Evolutionary conservation across 208 protist genomes (phyloP).

Genomic region (Acanthamoeba divionensis): DNA sequence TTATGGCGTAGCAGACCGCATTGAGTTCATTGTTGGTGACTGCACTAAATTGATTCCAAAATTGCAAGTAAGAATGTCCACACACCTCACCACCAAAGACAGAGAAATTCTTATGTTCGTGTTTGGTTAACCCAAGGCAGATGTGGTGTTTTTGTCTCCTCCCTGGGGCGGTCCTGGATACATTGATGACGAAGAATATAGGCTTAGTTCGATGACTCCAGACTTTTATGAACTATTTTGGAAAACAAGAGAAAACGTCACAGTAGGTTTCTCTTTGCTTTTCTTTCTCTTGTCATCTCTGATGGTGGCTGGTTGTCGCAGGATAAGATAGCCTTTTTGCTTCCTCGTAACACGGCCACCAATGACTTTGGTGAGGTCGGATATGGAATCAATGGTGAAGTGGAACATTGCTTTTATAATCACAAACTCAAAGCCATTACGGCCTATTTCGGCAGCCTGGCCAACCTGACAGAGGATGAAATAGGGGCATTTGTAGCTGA

Average conservation of each 20-base stretch:
- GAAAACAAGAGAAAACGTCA: constrained; percentile 57
- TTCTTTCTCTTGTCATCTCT: background rate
- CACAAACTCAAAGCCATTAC: constrained; percentile 65
- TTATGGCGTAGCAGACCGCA: constrained; percentile 76
- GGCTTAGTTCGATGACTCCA: background rate
- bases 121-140: constrained; percentile 24
- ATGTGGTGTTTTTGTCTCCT: constrained; percentile 80
- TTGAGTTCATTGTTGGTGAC: constrained; percentile 79
- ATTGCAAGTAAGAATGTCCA: constrained; percentile 40
- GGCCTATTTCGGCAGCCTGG: constrained; percentile 65
- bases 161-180: constrained; percentile 84
- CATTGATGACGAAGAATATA: constrained; percentile 4
- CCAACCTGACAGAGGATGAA: background rate
- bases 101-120: constrained; percentile 34
- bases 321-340: background rate
- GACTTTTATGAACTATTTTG: background rate
- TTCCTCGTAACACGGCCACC: background rate
- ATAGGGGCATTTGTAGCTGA: too few species aligned
- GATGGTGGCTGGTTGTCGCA: background rate
- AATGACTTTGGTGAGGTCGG: background rate
- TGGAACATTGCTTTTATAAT: constrained; percentile 69
- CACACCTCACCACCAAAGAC: background rate
- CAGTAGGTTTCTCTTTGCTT: background rate
- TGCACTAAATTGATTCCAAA: constrained; percentile 64
- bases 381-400: constrained; percentile 7